Evolutionary conservation across 2,329 filamentous ascomycete genomes (phyloP).

Genomic region (Aspergillus jensenii): DNA sequence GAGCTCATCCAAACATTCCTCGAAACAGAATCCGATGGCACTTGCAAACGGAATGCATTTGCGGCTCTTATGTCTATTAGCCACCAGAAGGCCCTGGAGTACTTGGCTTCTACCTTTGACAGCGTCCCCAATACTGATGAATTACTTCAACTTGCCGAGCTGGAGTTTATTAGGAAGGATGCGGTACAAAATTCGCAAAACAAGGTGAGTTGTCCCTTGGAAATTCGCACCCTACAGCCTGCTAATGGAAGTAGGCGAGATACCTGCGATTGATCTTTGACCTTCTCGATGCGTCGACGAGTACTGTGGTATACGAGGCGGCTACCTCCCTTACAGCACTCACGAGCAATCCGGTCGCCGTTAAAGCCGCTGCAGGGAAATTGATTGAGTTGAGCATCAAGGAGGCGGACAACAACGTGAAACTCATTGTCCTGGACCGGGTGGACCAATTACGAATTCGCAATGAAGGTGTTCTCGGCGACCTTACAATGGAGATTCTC

Average conservation of each 20-base stretch:
- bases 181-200: slow-evolving; percentile 92
- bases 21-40: slow-evolving; percentile 85
- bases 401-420: slow-evolving; percentile 98
- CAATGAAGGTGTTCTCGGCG: slow-evolving; percentile 88
- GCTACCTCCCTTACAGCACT: slow-evolving; percentile 91
- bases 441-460: slow-evolving; percentile 84
- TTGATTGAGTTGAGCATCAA: slow-evolving; percentile 97
- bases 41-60: slow-evolving; percentile 97
- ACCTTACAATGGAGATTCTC: slow-evolving; percentile 94
- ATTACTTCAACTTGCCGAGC: slow-evolving; percentile 84
- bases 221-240: background rate
- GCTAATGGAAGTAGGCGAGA: slow-evolving; percentile 61
- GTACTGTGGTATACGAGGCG: slow-evolving; percentile 96
- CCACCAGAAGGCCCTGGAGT: slow-evolving; percentile 87
- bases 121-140: slow-evolving; percentile 93
- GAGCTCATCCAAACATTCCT: slow-evolving; percentile 90
- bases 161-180: slow-evolving; percentile 98
- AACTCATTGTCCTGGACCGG: slow-evolving; percentile 93
- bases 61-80: slow-evolving; percentile 86
- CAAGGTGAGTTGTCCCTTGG: slow-evolving; percentile 60
- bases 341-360: slow-evolving; percentile 93
- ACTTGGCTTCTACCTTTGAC: slow-evolving; percentile 86
- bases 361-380: slow-evolving; percentile 93
- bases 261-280: slow-evolving; percentile 96
- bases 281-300: slow-evolving; percentile 85